phyloP scores from a whole-genome alignment of 2,329 filamentous ascomycete species.

The Bertia moriformis region DNA sequence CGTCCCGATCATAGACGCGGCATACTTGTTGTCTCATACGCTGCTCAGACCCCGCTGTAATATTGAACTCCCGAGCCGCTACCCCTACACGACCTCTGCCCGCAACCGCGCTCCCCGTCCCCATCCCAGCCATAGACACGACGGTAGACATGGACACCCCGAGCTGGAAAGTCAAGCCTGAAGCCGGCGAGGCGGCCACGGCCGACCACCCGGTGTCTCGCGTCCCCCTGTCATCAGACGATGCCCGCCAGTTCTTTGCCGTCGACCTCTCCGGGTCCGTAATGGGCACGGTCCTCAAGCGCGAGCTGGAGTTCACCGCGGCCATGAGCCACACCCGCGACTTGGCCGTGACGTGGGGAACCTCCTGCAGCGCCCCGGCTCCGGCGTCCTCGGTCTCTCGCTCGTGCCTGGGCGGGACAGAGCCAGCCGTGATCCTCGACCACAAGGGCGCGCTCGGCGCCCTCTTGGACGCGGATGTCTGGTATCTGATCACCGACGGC shows the following conservation, averaged over 20 bases:
- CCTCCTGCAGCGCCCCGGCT: not conserved
- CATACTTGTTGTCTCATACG: too few species aligned
- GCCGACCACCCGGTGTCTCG: too few species aligned
- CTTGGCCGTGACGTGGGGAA: not conserved
- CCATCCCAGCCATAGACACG: too few species aligned
- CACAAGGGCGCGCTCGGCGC: slow-evolving; percentile 4
- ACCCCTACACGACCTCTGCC: too few species aligned
- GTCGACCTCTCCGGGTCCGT: not conserved
- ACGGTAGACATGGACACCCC: too few species aligned
- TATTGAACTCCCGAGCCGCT: too few species aligned
- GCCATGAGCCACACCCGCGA: not conserved
- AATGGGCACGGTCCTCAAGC: not conserved
- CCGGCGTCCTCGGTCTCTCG: not conserved
- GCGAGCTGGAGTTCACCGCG: not conserved
- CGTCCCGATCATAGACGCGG: too few species aligned
- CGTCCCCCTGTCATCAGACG: too few species aligned
- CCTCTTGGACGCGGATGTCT: slow-evolving; percentile 11
- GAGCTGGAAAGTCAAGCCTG: too few species aligned
- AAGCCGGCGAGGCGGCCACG: too few species aligned
- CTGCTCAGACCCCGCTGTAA: too few species aligned
- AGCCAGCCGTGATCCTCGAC: not conserved
- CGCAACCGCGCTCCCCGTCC: too few species aligned
- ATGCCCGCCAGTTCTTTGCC: not conserved
- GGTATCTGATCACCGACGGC: slow-evolving; percentile 16
- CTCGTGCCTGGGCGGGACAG: not conserved